Evolutionary conservation across 2,329 filamentous ascomycete species (phyloP), one percentile per base, ranked within the genome.

Genomic region (Alternaria sp.): DNA sequence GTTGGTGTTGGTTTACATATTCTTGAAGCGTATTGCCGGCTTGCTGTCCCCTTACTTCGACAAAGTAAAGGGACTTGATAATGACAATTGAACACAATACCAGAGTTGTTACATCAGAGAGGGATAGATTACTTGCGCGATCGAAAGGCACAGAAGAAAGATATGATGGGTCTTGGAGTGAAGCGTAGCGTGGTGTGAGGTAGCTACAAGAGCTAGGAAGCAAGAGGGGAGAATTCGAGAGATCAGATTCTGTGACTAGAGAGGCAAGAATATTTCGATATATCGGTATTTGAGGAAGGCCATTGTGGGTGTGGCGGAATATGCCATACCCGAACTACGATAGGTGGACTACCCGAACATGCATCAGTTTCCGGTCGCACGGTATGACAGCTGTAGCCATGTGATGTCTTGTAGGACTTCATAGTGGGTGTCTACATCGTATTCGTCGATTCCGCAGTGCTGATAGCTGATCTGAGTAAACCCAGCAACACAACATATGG

Each of bases 351-450:
- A 44, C 25, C 27, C 30, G 38, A n/a, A 34, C 14, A 27, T 32
- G 7, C 7, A 41, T 41, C n/a, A 20, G 16, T 20, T 16, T 18
- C 25, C 27, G 16, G 9, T 32, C 38, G 27, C 27, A 18, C 22
- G 27, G 41, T 28, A 12, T 50, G 54, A 56, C 54, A 56, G 54
- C 54, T 41, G 54, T 50, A 49, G 25, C 34, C 34, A 40, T 56
- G 51, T 32, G 8, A 14, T 44, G 51, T 44, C 27, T 40, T 32
- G n/a, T 54, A n/a, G 7, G 22, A 40, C 43, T 41, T 56, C 32
- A 41, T 18, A 5, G 30, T 20, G n/a, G 30, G 45, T 34, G 27
- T 56, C 38, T 50, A 22, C 44, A 45, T 22, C 14, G 20, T 30
- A 28, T 54, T 44, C 12, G 9, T 44, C 40, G 18, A 32, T 27